These are phyloP conservation scores for Aspergillus homomorphus DNA, from an alignment of 495 filamentous ascomycete species.

Conservation along the genomic window DNA sequence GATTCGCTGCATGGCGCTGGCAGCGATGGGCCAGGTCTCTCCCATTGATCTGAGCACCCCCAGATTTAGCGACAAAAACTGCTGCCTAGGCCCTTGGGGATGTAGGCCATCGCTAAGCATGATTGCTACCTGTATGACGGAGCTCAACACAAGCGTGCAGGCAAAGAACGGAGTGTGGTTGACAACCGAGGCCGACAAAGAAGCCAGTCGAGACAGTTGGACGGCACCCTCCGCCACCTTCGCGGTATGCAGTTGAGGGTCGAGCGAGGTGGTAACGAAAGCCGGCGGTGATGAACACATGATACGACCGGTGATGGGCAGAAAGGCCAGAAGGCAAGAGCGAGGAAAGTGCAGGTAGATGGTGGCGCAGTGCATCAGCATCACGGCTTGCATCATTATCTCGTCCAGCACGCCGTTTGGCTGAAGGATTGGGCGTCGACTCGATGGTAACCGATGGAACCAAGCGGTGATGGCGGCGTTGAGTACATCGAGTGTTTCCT, in stretches of 20 bases:
- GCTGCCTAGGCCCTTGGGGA: background rate
- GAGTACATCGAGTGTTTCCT: conserved; percentile 1
- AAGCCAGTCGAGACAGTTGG: conserved; percentile 4
- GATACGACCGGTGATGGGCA: conserved; percentile 5
- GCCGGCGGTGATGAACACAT: conserved; percentile 1
- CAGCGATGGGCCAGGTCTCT: conserved; percentile 3
- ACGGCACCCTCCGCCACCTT: conserved; percentile 3
- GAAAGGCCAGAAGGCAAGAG: conserved; percentile 5
- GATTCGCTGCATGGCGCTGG: conserved; percentile 2
- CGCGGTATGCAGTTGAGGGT: conserved; percentile 7
- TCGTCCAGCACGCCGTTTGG: conserved; percentile 4
- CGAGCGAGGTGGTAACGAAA: background rate
- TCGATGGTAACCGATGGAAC: conserved; percentile 4
- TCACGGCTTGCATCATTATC: conserved; percentile 6
- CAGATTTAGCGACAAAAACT: conserved; percentile 5
- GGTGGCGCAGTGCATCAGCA: conserved; percentile 13
- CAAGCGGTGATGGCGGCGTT: conserved; percentile 7
- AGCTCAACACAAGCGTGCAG: conserved; percentile 10
- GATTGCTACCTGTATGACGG: conserved; percentile 7
- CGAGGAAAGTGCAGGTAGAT: conserved; percentile 10
- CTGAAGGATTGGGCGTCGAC: background rate
- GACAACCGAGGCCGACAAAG: background rate
- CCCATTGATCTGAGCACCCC: conserved; percentile 8
- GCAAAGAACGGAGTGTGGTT: conserved; percentile 5
- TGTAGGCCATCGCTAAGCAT: background rate